Base-by-base conservation (phyloP, 1,284 basidiomycete genomes). In the Ustilago curta region DNA sequence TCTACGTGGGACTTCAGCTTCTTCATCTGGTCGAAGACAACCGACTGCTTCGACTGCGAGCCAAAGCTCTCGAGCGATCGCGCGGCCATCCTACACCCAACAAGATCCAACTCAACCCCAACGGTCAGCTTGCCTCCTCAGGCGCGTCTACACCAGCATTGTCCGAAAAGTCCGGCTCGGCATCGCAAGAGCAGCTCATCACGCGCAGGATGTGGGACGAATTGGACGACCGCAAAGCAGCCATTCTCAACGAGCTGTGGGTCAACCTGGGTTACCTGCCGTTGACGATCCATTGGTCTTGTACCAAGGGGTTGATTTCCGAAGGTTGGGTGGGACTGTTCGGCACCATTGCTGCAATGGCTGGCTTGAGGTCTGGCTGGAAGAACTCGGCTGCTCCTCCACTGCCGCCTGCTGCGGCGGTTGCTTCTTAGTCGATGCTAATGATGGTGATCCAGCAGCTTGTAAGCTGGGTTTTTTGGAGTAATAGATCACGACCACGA, bases 231-330 rank as follows among this genome's bases (percentile, higher is more conserved):
- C 86, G 87, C 70, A 91, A 91, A 89, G 88, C 89, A 69, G 89
- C 91, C 16, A 90, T 91, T 64, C 89, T 90, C 87, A 91, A 89
- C 65, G 92, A 94, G 75, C 82, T 92, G 25, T 86, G 92, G 51
- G 89, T 90, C 49, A 94, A 94, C 79, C 69, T 91, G 5, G 90
- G 90, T 32, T 92, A 93, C 83, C 85, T 94, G 42, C 93, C 93
- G 4, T 85, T 93, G 59, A 92, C 93, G 4, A 84, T 93, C 53
- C 93, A 95, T 83, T 94, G 92, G 93, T 80, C 79, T 18, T 64
- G 57, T 45, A 49, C 78, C 0, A 56, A 55, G 16, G 83, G 83
- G 8, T 47, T 84, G 44, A 72, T 84, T 35, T 54, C 62, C 16
- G 83, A 84, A 8, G 75, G 75, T 4, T 82, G 81, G 81, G 82